Conservation (phyloP, 306 rosid genomes). For the Rosa multiflora region DNA sequence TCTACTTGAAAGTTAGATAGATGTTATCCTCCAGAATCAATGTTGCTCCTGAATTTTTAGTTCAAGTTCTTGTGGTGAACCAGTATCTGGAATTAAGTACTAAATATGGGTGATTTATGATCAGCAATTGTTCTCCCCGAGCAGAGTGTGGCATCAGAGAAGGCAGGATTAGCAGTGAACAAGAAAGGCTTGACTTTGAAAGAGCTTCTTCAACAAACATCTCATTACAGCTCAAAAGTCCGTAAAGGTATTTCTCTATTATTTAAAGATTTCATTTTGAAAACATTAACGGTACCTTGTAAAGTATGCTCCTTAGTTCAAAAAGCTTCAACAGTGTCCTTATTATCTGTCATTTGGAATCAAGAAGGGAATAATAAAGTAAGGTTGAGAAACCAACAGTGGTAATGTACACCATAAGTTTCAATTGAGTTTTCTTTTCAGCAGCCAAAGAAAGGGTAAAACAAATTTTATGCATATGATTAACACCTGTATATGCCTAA, state of each 20-base stretch:
- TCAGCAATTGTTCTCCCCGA: slow-evolving; percentile 90
- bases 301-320: neutral
- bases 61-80: slow-evolving; percentile 3
- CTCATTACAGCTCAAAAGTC: slow-evolving; percentile 78
- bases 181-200: slow-evolving; percentile 89
- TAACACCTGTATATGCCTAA: neutral
- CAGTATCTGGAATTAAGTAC: slow-evolving; percentile 11
- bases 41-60: neutral
- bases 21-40: neutral
- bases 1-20: neutral
- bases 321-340: neutral
- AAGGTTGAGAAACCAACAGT: neutral
- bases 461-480: neutral
- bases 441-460: neutral
- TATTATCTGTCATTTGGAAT: neutral
- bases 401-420: neutral
- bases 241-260: slow-evolving; percentile 70
- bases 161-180: slow-evolving; percentile 79
- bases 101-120: slow-evolving; percentile 17
- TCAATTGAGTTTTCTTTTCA: neutral
- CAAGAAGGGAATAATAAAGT: neutral
- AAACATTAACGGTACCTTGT: neutral
- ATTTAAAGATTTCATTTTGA: neutral
- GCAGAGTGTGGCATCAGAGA: slow-evolving; percentile 86
- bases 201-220: slow-evolving; percentile 89